These are phyloP conservation scores for Eucalyptus erythrocorys DNA, from an alignment of 345 rosid genomes.

Conservation along the genomic window DNA sequence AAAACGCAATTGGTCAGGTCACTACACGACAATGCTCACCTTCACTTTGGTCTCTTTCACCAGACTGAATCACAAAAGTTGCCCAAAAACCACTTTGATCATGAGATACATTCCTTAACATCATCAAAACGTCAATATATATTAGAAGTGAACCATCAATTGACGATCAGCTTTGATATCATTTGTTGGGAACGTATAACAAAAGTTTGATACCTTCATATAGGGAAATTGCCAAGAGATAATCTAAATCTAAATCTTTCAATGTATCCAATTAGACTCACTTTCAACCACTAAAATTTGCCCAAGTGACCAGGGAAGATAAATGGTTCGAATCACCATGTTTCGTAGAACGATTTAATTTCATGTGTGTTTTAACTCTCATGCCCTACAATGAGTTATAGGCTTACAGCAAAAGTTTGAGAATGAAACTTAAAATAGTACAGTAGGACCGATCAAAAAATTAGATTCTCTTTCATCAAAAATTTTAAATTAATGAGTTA, in stretches of 20 bases:
- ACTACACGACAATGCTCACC: neutral
- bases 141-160: neutral
- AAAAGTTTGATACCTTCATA: neutral
- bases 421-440: accelerated
- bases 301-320: accelerated
- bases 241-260: too few species aligned
- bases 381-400: accelerated
- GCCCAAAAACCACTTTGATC: neutral
- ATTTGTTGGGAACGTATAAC: accelerated
- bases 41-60: neutral
- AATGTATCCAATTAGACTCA: accelerated
- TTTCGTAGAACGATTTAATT: accelerated
- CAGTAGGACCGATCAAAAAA: accelerated
- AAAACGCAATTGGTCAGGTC: accelerated
- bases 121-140: neutral
- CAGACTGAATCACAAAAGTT: too few species aligned
- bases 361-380: accelerated
- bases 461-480: neutral
- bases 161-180: accelerated
- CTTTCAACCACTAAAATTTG: accelerated
- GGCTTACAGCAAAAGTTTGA: accelerated
- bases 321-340: accelerated
- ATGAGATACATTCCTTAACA: neutral
- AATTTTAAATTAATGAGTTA: neutral
- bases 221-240: neutral